Percentiles rank a stretch among this genome's conserved stretches.
phyloP scores from a whole-genome alignment of 225 moss, liverwort and hornwort genomes.

The Physcomitrium patens region DNA sequence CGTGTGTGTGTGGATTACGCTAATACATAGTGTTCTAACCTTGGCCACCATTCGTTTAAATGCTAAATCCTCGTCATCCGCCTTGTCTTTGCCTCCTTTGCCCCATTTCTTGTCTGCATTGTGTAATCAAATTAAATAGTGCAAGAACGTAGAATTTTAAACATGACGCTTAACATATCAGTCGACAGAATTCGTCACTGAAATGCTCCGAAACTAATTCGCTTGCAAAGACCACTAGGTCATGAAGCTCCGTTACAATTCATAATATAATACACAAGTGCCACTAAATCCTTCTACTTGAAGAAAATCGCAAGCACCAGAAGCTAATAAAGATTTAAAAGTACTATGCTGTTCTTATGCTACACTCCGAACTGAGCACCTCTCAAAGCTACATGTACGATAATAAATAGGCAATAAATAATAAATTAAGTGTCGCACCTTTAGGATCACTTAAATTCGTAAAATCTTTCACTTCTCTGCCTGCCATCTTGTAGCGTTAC shows the following conservation, averaged over 20 bases:
- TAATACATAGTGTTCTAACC: slow-evolving; percentile 62
- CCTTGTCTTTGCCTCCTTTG: slow-evolving; percentile 88
- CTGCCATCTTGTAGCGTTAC: slow-evolving; percentile 67
- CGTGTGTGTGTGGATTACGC: not conserved
- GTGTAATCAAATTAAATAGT: slow-evolving; percentile 24
- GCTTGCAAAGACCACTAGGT: not conserved
- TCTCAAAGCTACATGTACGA: not conserved
- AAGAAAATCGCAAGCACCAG: no score
- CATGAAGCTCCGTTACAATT: not conserved
- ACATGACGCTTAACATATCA: not conserved
- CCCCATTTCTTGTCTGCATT: slow-evolving; percentile 91
- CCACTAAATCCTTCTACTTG: not conserved
- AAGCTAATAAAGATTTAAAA: no score
- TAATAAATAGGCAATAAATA: not conserved
- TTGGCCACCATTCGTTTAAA: slow-evolving; percentile 99
- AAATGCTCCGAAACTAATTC: not conserved
- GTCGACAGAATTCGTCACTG: not conserved
- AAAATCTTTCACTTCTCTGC: slow-evolving; percentile 94
- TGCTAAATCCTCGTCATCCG: slow-evolving; percentile 93
- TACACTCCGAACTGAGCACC: not conserved
- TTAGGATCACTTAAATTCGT: slow-evolving; percentile 97
- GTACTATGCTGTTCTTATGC: not conserved
- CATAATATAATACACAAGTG: not conserved
- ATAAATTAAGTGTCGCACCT: slow-evolving; percentile 48
- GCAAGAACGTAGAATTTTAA: slow-evolving; percentile 11